These are phyloP conservation scores for Nitzschia inconspicua DNA, from an alignment of 108 stramenopile genomes.

Conservation along the genomic window DNA sequence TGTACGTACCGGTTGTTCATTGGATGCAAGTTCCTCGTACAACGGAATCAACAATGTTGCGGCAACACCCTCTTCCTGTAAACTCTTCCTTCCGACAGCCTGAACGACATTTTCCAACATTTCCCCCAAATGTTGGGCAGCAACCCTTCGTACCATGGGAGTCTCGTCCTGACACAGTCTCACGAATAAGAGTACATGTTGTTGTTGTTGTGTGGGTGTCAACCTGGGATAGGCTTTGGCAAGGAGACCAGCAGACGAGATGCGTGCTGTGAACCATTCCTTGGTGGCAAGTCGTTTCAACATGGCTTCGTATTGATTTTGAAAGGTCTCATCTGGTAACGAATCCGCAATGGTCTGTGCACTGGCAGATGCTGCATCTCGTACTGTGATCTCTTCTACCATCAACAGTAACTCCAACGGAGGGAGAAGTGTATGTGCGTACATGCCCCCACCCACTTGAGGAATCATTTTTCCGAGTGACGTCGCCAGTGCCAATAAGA, in stretches of 20 bases:
- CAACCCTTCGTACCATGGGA: constrained; percentile 94
- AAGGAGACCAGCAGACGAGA: constrained; percentile 86
- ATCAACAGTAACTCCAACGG: constrained; percentile 90
- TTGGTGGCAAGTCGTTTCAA: constrained; percentile 74
- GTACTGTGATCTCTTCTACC: constrained; percentile 70
- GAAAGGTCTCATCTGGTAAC: constrained; percentile 54
- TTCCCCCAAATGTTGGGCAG: constrained; percentile 74
- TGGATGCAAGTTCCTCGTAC: constrained; percentile 77
- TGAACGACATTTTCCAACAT: constrained; percentile 60
- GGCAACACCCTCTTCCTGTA: constrained; percentile 42
- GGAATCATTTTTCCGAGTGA: constrained; percentile 63
- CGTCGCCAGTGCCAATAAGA: constrained; percentile 62
- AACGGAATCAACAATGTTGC: constrained; percentile 61
- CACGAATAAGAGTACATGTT: constrained; percentile 57
- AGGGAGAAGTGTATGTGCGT: constrained; percentile 62
- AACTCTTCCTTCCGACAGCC: constrained; percentile 35
- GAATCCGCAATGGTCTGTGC: constrained; percentile 39
- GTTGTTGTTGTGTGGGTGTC: constrained; percentile 32
- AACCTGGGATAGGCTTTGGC: constrained; percentile 63
- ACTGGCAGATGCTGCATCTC: constrained; percentile 72
- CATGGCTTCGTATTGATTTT: constrained; percentile 72
- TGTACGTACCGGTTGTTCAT: constrained; percentile 75
- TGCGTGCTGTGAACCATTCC: constrained; percentile 98
- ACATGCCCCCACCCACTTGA: constrained; percentile 58
- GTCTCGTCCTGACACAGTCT: constrained; percentile 89